Evolutionary conservation across 768 basidiomycete species (phyloP).

Genomic region (Boletus tylopilopsis): DNA sequence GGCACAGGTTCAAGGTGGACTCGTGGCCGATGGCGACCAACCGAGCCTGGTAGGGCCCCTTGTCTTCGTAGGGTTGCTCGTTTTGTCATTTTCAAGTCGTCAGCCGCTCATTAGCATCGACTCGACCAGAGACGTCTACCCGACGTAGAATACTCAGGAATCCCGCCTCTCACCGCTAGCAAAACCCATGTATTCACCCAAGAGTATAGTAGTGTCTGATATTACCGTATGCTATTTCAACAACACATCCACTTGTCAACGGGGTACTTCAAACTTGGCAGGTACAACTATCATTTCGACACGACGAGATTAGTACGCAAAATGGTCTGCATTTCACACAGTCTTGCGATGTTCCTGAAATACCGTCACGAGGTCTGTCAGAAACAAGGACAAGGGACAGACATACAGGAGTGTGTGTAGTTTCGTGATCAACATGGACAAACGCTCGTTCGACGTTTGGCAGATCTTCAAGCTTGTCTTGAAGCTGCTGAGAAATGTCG

Average conservation of each 20-base stretch:
- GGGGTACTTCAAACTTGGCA: background rate
- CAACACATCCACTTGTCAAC: background rate
- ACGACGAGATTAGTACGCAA: background rate
- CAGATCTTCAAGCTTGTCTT: constrained; percentile 85
- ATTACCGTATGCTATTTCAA: too few species aligned
- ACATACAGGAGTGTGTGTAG: constrained; percentile 67
- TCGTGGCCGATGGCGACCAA: constrained; percentile 11
- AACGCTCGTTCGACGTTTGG: constrained; percentile 92
- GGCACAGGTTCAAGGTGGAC: background rate
- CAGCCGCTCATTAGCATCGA: constrained; percentile 26
- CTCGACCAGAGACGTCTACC: background rate
- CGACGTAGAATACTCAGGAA: background rate
- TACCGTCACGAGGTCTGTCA: background rate
- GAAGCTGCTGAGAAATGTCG: constrained; percentile 77
- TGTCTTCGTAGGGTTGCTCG: constrained; percentile 15
- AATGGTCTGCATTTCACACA: constrained; percentile 5
- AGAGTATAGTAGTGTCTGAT: background rate
- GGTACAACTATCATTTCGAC: background rate
- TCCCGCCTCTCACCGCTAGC: too few species aligned
- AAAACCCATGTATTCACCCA: background rate
- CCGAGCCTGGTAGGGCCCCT: constrained; percentile 7
- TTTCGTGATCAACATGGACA: constrained; percentile 94
- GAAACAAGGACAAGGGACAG: background rate
- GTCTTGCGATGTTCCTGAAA: constrained; percentile 44
- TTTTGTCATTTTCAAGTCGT: constrained; percentile 31